Conservation (phyloP, 73 alveolate genomes). For the Diophrys sp. region DNA sequence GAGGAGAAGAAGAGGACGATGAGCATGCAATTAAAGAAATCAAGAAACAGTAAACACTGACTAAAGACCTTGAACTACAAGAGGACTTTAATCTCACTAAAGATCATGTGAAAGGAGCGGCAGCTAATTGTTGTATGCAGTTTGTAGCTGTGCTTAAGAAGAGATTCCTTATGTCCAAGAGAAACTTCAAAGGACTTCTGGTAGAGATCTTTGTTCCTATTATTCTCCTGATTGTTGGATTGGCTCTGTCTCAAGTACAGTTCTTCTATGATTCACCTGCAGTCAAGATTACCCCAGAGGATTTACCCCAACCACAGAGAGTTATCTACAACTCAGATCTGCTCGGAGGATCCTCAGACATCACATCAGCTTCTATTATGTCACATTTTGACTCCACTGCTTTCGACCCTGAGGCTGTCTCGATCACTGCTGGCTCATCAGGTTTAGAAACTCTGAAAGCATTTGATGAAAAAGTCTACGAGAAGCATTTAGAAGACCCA, state of each 20-base stretch:
- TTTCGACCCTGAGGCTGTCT: conserved; percentile 1
- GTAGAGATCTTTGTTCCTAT: conserved; percentile 87
- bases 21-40: conserved; percentile 8
- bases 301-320: conserved; percentile 33
- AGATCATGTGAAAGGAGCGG: conserved; percentile 21
- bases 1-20: conserved; percentile 57
- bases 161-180: conserved; percentile 64
- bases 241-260: conserved; percentile 55
- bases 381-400: neutral
- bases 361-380: neutral
- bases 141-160: conserved; percentile 72
- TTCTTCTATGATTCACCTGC: conserved; percentile 51
- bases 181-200: conserved; percentile 77
- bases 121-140: conserved; percentile 49
- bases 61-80: conserved; percentile 27
- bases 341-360: neutral
- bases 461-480: conserved; percentile 39
- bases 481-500: conserved; percentile 11
- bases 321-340: conserved; percentile 21
- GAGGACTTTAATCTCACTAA: conserved; percentile 32
- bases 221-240: conserved; percentile 71
- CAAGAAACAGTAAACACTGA: conserved; percentile 5
- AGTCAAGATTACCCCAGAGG: conserved; percentile 20
- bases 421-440: conserved; percentile 1
- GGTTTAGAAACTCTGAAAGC: neutral